Evolutionary conservation across 306 rosid genomes (phyloP), one percentile per base, ranked within the genome.

Genomic region (Lupinus albus): DNA sequence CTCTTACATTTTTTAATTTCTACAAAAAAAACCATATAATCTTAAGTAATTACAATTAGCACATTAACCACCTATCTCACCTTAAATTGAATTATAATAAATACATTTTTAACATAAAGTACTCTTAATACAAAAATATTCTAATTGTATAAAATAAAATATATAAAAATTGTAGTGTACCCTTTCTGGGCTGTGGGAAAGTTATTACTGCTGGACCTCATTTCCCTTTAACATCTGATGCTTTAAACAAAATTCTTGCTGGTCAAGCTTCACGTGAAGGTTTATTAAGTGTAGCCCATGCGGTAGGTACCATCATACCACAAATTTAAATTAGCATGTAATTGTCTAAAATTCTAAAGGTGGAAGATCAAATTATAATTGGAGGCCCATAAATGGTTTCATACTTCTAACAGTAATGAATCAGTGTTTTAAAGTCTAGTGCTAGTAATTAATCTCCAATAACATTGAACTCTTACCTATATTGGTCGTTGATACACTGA

Each of bases 171-270:
- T n/a, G n/a, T n/a, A n/a, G n/a, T 66, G 82, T 93, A 61, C 96
- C 99, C 15, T 93, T 88, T 82, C 71, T 93, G 81, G 96, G 97
- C 75, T 72, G 90, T n/a, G 99, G 99, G 68, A 96, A 93, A 88
- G 25, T 77, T 50, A 60, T 89, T 75, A 18, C 85, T 7, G 96
- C 91, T 11, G 86, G 97, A 35, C 75, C 84, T 73, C 94, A 91
- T 84, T 93, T 93, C 77, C 83, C 90, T 20, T 82, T 93, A 71
- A 82, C 96, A 62, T 72, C 96, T 65, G 97, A 90, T 80, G 99
- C 94, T 68, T 72, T 90, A 52, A 93, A 83, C 88, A 90, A 88
- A 74, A 82, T 90, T 74, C 61, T 93, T 32, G 90, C 91, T 0
- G 96, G 95, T 25, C 79, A 86, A 73, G 98, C 98, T 59, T 93